Percentiles rank a stretch among this genome's conserved stretches.
Evolutionary conservation across 306 rosid genomes (phyloP).

Genomic region (Clitoria ternatea): DNA sequence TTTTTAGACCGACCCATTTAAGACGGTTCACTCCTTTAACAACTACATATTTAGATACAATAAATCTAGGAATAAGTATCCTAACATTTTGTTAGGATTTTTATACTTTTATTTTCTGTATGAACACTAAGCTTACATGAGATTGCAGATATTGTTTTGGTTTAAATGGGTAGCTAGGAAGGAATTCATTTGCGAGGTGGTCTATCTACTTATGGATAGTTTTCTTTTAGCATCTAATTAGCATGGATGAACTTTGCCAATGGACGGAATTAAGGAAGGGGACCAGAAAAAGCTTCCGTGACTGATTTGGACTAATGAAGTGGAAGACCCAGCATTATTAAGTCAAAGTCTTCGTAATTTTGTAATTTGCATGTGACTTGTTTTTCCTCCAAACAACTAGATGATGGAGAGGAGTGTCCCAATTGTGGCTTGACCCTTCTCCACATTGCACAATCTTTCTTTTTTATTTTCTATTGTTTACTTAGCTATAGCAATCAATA

Average conservation of each 20-base stretch:
- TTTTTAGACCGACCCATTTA: too few species aligned
- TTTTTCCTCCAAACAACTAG: background rate
- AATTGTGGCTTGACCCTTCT: slow-evolving; percentile 16
- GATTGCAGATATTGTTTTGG: background rate
- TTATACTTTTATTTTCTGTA: too few species aligned
- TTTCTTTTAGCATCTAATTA: background rate
- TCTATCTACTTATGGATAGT: background rate
- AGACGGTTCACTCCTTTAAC: too few species aligned
- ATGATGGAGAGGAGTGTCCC: background rate
- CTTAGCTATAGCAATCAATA: background rate
- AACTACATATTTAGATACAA: too few species aligned
- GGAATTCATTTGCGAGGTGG: background rate
- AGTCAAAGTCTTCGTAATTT: slow-evolving; percentile 28
- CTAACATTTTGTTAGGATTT: too few species aligned
- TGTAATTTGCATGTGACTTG: slow-evolving; percentile 2
- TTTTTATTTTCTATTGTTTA: background rate
- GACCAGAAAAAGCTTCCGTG: slow-evolving; percentile 4
- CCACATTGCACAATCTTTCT: background rate
- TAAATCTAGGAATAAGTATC: too few species aligned
- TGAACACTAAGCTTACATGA: too few species aligned
- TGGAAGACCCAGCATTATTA: slow-evolving; percentile 16
- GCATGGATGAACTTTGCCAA: background rate
- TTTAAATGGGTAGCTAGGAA: background rate
- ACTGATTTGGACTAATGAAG: background rate
- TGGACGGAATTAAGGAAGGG: background rate